These are phyloP conservation scores for Eutypa lata DNA, from an alignment of 2,329 filamentous ascomycete genomes.

Conservation along the genomic window DNA sequence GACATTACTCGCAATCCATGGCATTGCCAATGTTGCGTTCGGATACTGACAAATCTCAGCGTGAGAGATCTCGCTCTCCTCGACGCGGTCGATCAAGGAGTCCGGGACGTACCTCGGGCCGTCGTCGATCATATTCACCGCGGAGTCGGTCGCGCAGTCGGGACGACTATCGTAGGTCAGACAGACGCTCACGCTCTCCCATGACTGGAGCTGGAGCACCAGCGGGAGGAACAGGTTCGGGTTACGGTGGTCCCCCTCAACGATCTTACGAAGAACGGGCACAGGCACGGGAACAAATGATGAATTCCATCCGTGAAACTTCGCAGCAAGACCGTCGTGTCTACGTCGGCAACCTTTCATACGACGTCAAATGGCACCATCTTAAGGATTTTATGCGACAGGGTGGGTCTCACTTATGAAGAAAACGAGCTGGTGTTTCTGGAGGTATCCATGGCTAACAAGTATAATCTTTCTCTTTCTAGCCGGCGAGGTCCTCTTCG, in stretches of 20 bases:
- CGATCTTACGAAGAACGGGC: constrained; percentile 82
- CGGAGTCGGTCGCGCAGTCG: constrained; percentile 76
- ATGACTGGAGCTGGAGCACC: constrained; percentile 73
- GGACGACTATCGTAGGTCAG: constrained; percentile 72
- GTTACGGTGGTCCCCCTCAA: constrained; percentile 64
- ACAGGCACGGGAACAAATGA: constrained; percentile 88
- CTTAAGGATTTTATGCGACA: constrained; percentile 99
- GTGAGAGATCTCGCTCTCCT: constrained; percentile 79
- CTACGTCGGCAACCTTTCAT: constrained; percentile 98
- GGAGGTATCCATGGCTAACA: constrained; percentile 35
- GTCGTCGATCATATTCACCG: constrained; percentile 75
- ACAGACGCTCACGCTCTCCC: constrained; percentile 79
- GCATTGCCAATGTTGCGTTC: constrained; percentile 11
- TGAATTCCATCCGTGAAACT: constrained; percentile 87
- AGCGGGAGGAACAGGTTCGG: constrained; percentile 67
- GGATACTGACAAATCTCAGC: constrained; percentile 50
- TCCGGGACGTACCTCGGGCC: constrained; percentile 64
- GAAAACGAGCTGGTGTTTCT: constrained; percentile 19
- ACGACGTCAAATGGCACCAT: constrained; percentile 99
- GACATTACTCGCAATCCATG: not conserved
- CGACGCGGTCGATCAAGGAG: constrained; percentile 81
- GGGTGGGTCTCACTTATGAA: constrained; percentile 59
- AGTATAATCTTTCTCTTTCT: constrained; percentile 24
- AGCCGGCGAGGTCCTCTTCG: constrained; percentile 99
- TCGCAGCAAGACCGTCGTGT: constrained; percentile 98